Evolutionary conservation across 2,329 filamentous ascomycete species (phyloP).

Genomic region (Colletotrichum godetiae): DNA sequence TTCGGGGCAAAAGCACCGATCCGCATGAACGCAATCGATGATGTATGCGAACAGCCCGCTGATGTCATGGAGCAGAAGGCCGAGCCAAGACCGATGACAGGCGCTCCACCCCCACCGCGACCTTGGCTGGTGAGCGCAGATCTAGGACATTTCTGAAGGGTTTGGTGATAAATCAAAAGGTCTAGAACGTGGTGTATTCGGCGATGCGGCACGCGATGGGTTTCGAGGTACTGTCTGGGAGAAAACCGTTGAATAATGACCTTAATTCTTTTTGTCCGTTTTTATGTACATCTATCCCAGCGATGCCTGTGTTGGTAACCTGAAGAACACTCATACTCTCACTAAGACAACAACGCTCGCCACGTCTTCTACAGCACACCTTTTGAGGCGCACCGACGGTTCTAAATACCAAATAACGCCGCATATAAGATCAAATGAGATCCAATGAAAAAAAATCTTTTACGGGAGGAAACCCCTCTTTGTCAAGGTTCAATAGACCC

Average conservation of each 20-base stretch:
- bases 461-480: not conserved
- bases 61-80: slow-evolving; percentile 17
- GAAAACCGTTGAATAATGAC: not conserved
- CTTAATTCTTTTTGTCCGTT: not conserved
- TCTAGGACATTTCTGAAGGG: not conserved
- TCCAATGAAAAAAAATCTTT: not conserved
- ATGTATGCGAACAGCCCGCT: slow-evolving; percentile 13
- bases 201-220: not conserved
- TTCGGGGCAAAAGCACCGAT: slow-evolving; percentile 18
- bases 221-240: not conserved
- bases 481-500: too few species aligned
- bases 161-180: not conserved
- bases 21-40: slow-evolving; percentile 4
- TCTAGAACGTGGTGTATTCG: not conserved
- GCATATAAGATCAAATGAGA: not conserved
- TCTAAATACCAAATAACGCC: not conserved
- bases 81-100: slow-evolving; percentile 17
- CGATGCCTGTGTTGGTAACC: not conserved
- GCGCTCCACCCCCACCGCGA: not conserved
- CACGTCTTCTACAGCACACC: not conserved
- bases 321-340: not conserved
- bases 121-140: not conserved
- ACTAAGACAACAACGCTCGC: not conserved
- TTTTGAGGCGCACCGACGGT: not conserved
- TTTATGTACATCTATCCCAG: slow-evolving; percentile 3